phyloP scores from a whole-genome alignment of 768 basidiomycete species.

The Ramaria rubella region DNA sequence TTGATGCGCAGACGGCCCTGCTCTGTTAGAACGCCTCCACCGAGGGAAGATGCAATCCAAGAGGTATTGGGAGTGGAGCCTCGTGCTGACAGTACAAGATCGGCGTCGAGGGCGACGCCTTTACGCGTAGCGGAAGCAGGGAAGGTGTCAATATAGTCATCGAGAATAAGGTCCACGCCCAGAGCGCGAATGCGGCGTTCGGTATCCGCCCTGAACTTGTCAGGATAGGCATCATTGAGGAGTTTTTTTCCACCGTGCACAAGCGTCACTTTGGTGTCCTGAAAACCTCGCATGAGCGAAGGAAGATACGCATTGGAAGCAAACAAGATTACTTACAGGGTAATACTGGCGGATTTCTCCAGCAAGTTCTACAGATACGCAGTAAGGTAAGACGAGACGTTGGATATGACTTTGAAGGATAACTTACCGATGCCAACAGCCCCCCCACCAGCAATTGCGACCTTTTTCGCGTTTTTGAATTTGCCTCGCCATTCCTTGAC shows the following conservation, averaged over 20 bases:
- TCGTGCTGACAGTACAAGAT: slow-evolving; percentile 12
- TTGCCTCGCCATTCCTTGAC: slow-evolving; percentile 10
- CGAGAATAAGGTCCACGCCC: slow-evolving; percentile 44
- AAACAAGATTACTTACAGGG: neutral
- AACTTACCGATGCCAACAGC: slow-evolving; percentile 17
- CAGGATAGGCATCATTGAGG: slow-evolving; percentile 35
- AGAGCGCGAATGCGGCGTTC: slow-evolving; percentile 35
- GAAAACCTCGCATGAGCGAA: neutral
- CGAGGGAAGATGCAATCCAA: slow-evolving; percentile 42
- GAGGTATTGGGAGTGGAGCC: slow-evolving; percentile 39
- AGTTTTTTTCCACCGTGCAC: slow-evolving; percentile 7
- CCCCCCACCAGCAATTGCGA: slow-evolving; percentile 17
- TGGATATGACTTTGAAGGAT: neutral
- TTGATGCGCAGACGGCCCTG: slow-evolving; percentile 36
- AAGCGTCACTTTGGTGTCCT: slow-evolving; percentile 14
- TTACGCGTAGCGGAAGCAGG: slow-evolving; percentile 10
- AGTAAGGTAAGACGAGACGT: neutral
- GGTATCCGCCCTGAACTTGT: slow-evolving; percentile 43
- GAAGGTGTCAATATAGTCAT: slow-evolving; percentile 41
- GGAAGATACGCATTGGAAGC: neutral
- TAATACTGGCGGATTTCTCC: slow-evolving; percentile 11
- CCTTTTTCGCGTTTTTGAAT: slow-evolving; percentile 9
- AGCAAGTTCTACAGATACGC: neutral
- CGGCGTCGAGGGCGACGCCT: slow-evolving; percentile 12
- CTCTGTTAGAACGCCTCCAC: slow-evolving; percentile 27